Evolutionary conservation across 2,329 filamentous ascomycete species (phyloP).

Genomic region (Tolypocladium album): DNA sequence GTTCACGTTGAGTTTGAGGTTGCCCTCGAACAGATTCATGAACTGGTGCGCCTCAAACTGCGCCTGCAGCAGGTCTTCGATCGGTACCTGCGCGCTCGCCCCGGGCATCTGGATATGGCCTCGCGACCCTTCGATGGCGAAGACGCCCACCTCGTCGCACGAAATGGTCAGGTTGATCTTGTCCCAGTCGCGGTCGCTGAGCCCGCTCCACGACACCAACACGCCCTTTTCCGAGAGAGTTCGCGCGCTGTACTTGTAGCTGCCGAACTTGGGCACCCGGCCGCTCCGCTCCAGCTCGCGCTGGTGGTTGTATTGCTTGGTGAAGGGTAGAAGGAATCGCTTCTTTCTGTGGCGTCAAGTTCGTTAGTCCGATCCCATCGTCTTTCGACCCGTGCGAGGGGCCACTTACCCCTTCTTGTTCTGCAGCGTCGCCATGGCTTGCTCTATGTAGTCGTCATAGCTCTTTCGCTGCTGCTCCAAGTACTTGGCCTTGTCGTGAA

Average conservation of each 20-base stretch:
- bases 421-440: conserved; percentile 93
- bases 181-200: conserved; percentile 74
- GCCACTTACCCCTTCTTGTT: conserved; percentile 77
- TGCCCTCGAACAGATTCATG: conserved; percentile 84
- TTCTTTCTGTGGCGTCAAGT: conserved; percentile 55
- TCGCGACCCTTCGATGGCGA: conserved; percentile 81
- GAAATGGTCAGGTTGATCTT: conserved; percentile 90
- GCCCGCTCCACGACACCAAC: conserved; percentile 81
- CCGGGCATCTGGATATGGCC: conserved; percentile 95
- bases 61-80: conserved; percentile 89
- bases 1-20: conserved; percentile 88
- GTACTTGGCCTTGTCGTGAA: conserved; percentile 81
- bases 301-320: conserved; percentile 97
- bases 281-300: conserved; percentile 87
- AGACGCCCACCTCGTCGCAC: conserved; percentile 88
- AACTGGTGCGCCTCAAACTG: conserved; percentile 97
- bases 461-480: conserved; percentile 92
- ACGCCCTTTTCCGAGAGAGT: conserved; percentile 89
- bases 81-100: conserved; percentile 74
- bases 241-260: conserved; percentile 91
- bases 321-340: conserved; percentile 89
- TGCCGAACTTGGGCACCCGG: conserved; percentile 92
- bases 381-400: not conserved
- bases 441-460: conserved; percentile 98
- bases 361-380: not conserved